A percentile compares a stretch with the other conserved stretches of the same genome.
Conservation (phyloP, 2,329 filamentous ascomycete genomes). For the Ceratocystiopsis brevicomis region DNA sequence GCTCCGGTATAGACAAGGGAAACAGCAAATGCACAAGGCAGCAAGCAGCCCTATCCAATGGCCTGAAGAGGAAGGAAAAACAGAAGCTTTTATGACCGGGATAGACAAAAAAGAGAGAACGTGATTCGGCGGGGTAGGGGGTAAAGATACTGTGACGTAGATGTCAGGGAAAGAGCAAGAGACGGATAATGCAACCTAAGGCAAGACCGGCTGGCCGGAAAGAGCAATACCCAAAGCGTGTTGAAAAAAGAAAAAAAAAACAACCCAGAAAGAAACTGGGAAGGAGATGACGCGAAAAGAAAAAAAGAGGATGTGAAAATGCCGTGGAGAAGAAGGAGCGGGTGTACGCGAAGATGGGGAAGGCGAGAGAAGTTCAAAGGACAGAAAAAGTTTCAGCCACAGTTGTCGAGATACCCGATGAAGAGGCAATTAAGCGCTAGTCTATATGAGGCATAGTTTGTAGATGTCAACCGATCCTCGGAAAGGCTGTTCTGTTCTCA, state of each 20-base stretch:
- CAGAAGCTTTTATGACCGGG: no score
- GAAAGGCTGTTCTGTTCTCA: no score
- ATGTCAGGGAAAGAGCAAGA: neutral
- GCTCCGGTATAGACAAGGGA: no score
- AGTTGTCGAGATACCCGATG: neutral
- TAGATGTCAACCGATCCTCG: no score
- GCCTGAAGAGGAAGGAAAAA: no score
- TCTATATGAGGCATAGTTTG: no score
- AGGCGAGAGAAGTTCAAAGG: neutral
- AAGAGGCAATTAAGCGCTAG: constrained; percentile 1
- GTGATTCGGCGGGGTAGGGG: no score
- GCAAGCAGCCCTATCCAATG: no score
- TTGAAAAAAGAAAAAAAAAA: neutral
- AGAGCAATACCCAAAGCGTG: neutral
- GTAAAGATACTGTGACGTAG: no score
- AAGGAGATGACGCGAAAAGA: neutral
- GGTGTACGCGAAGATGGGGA: neutral
- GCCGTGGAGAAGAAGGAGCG: neutral
- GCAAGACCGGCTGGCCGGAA: neutral
- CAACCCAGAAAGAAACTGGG: neutral
- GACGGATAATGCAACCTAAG: neutral
- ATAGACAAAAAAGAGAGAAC: no score
- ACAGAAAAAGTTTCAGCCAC: neutral
- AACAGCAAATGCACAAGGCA: no score
- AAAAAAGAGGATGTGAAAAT: neutral